Conservation (phyloP, 2,329 filamentous ascomycete genomes). For the Aspergillus persii region DNA sequence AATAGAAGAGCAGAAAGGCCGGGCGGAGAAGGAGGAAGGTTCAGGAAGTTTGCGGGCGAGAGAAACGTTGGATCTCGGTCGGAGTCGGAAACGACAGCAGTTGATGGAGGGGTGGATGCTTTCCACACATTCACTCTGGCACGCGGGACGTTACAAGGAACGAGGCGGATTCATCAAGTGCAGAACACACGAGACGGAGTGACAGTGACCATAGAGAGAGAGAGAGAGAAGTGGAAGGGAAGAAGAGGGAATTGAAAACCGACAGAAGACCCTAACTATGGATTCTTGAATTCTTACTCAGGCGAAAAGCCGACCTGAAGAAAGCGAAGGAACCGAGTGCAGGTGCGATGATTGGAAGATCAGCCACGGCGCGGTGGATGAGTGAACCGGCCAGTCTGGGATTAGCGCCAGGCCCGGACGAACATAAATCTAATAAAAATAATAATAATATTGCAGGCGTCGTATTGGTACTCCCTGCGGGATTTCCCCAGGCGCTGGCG, state of each 20-base stretch:
- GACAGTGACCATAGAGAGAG: neutral
- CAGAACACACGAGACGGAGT: neutral
- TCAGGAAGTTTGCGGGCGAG: slow-evolving; percentile 37
- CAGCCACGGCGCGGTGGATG: neutral
- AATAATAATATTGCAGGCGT: too few species aligned
- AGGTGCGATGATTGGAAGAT: neutral
- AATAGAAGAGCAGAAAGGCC: neutral
- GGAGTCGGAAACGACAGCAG: slow-evolving; percentile 16
- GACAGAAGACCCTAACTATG: neutral
- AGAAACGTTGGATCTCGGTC: slow-evolving; percentile 18
- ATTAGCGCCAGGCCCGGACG: slow-evolving; percentile 12
- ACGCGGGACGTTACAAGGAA: neutral
- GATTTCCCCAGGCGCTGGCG: slow-evolving; percentile 4
- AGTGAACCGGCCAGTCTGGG: neutral
- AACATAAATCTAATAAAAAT: neutral
- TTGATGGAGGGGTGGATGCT: slow-evolving; percentile 5
- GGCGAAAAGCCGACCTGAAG: slow-evolving; percentile 1
- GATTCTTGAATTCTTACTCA: slow-evolving; percentile 6
- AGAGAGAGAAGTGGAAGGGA: neutral
- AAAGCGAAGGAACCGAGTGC: neutral
- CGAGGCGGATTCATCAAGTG: neutral
- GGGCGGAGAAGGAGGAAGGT: slow-evolving; percentile 24
- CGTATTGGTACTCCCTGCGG: slow-evolving; percentile 10
- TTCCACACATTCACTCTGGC: too few species aligned
- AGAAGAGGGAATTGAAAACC: neutral